These are phyloP conservation scores for Heterobasidion occidentale DNA, from an alignment of 1,284 basidiomycete species.

Conservation along the genomic window DNA sequence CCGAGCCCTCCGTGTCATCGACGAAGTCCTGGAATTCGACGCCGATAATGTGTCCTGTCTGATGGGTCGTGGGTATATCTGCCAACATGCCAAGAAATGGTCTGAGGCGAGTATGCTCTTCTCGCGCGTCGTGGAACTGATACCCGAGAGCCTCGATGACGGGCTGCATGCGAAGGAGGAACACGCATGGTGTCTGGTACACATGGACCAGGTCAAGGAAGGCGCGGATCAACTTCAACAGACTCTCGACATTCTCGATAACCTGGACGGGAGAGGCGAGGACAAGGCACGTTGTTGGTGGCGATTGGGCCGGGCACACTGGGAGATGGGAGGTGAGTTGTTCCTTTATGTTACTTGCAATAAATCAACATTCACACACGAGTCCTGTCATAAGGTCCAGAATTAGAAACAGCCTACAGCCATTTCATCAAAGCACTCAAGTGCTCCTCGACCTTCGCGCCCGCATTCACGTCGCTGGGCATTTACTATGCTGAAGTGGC, in stretches of 20 bases:
- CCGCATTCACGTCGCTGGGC: slow-evolving; percentile 92
- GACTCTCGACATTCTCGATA: slow-evolving; percentile 52
- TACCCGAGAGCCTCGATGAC: slow-evolving; percentile 37
- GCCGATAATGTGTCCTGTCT: slow-evolving; percentile 61
- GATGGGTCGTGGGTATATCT: slow-evolving; percentile 72
- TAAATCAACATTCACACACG: slow-evolving; percentile 1
- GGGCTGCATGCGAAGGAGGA: slow-evolving; percentile 78
- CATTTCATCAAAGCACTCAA: slow-evolving; percentile 84
- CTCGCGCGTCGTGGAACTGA: slow-evolving; percentile 35
- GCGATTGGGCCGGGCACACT: slow-evolving; percentile 74
- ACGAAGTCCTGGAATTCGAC: slow-evolving; percentile 59
- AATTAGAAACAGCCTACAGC: slow-evolving; percentile 62
- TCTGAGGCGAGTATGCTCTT: slow-evolving; percentile 62
- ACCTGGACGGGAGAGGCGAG: slow-evolving; percentile 40
- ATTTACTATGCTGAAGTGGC: slow-evolving; percentile 77
- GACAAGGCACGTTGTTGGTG: slow-evolving; percentile 78
- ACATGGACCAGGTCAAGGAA: slow-evolving; percentile 41
- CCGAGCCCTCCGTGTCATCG: slow-evolving; percentile 68
- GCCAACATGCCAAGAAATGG: slow-evolving; percentile 65
- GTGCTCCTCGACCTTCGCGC: slow-evolving; percentile 70
- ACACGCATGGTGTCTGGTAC: slow-evolving; percentile 78
- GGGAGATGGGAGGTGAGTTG: slow-evolving; percentile 67
- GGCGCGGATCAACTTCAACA: slow-evolving; percentile 51
- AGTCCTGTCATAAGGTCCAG: slow-evolving; percentile 17
- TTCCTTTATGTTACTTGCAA: not conserved